Conservation (phyloP, 768 basidiomycete genomes). For the Pleurotus tuber-regium region DNA sequence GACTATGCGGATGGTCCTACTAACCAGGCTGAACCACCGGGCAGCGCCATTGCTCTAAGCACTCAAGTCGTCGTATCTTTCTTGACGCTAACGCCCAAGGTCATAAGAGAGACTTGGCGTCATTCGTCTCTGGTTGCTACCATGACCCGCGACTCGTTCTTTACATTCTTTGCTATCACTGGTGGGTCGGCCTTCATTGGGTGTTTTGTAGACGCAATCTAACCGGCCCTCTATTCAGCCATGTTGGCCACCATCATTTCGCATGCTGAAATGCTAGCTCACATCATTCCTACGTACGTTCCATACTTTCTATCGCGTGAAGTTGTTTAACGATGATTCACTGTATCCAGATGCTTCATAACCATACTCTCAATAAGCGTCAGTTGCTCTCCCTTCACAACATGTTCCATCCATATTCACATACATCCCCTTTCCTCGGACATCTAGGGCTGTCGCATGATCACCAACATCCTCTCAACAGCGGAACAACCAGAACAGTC, state of each 20-base stretch:
- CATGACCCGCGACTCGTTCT: slow-evolving; percentile 3
- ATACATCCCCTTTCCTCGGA: neutral
- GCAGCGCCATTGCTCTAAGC: too few relatives aligned
- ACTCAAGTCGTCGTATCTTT: slow-evolving; percentile 1
- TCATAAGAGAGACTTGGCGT: neutral
- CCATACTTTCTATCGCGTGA: too few relatives aligned
- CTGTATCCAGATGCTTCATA: neutral
- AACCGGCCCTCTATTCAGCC: too few relatives aligned
- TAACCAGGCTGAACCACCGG: too few relatives aligned
- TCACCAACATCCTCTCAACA: slow-evolving; percentile 6
- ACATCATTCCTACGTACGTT: slow-evolving; percentile 5
- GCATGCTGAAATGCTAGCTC: neutral
- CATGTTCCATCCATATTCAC: neutral
- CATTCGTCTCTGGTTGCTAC: neutral
- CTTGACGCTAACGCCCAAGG: neutral
- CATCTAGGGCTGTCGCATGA: slow-evolving; percentile 9
- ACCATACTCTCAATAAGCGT: slow-evolving; percentile 4
- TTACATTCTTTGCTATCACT: neutral
- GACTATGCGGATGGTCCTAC: too few relatives aligned
- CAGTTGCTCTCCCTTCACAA: neutral
- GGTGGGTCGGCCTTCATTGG: too few relatives aligned
- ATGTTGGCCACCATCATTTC: neutral
- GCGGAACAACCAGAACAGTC: neutral
- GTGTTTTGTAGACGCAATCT: too few relatives aligned
- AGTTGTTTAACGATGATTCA: neutral